Base-by-base conservation (phyloP, 257 asterid species). In the Fraxinus cuspidata region DNA sequence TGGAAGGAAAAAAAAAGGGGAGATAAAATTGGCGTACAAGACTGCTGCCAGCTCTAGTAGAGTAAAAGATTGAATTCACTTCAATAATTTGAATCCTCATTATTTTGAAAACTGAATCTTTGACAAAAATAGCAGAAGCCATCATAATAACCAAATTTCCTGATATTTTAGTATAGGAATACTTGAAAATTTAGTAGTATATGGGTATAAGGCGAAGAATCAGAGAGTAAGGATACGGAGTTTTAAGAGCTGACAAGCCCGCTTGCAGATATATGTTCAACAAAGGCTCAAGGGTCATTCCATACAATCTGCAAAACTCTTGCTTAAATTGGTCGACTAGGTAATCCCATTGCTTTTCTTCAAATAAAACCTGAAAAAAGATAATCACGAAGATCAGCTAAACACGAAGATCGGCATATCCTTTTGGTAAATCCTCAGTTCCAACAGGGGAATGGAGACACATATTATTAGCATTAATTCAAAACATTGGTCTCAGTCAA, bases 241-340 rank as follows among this genome's bases (percentile, higher is more conserved):
- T 96, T 91, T 96, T 96, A 83, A 96, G 73, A 19, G 98, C 98
- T 32, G 96, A 94, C 81, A 96, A 82, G 81, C 99, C 99, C 9
- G 98, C 99, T 87, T 96, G 98, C 74, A 96, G 96, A 88, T 84
- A 96, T 76, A 96, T 96, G 77, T 90, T 91, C 85, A 96, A 84
- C 85, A 91, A 83, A 27, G 99, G 99, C 90, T 96, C 97, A 0
- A 88, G 90, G 42, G 97, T 92, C 97, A 96, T 96, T 88, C 98
- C 99, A 84, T 94, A 96, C 80, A 94, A 86, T 87, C 84, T 92
- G 91, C 92, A 94, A 84, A 96, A 96, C 85, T 96, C 99, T 84
- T 94, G 97, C 82, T 96, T 94, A 79, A 94, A 96, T 84, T 94
- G 98, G 79, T 94, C 99, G 0, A 85, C 92, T 67, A 96, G 87